Percentiles rank a stretch among this genome's conserved stretches.
phyloP scores from a whole-genome alignment of 1,139 yeast genomes.

The Kluyveromyces sp. region DNA sequence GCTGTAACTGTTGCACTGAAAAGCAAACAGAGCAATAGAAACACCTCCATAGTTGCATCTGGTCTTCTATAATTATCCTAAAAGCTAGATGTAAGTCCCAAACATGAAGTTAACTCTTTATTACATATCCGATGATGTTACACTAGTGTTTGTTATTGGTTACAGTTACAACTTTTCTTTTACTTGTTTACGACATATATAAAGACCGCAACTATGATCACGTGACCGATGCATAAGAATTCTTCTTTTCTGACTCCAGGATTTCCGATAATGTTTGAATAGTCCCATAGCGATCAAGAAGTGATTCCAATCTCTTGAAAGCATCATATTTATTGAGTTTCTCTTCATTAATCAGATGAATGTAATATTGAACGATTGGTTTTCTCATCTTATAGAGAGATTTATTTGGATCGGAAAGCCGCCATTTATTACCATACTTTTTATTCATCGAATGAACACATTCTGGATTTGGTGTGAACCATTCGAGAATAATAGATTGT shows the following conservation, averaged over 20 bases:
- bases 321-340: conserved; percentile 21
- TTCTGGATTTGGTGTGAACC: conserved; percentile 30
- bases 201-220: neutral
- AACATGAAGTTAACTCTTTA: too few relatives aligned
- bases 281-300: neutral
- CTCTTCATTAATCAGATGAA: conserved; percentile 21
- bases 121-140: too few relatives aligned
- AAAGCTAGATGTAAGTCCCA: too few relatives aligned
- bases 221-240: neutral
- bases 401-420: conserved; percentile 13
- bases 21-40: neutral
- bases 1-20: neutral
- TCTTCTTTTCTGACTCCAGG: neutral
- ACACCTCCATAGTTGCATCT: neutral
- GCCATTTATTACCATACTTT: conserved; percentile 23
- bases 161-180: neutral
- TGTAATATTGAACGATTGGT: conserved; percentile 26
- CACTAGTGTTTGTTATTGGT: neutral
- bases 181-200: too few relatives aligned
- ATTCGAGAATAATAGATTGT: conserved; percentile 24
- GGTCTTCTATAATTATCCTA: neutral
- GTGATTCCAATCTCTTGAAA: conserved; percentile 11
- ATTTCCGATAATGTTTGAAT: neutral
- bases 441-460: conserved; percentile 29
- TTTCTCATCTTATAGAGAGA: conserved; percentile 23